Evolutionary conservation across 257 asterid species (phyloP).

Genomic region (Capsicum pubescens): DNA sequence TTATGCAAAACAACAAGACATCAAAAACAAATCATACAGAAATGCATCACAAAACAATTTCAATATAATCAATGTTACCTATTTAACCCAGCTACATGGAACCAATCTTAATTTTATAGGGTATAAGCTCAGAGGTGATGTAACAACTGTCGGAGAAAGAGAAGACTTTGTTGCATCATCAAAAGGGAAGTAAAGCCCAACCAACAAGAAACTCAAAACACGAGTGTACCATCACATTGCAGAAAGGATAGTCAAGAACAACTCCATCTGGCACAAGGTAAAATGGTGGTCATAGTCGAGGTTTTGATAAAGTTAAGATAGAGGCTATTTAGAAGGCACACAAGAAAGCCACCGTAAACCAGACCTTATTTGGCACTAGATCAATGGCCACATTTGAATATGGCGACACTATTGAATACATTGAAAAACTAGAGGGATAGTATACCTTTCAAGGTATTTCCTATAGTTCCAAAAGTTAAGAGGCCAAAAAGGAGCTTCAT

Average conservation of each 20-base stretch:
- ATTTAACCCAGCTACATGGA: neutral
- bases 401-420: neutral
- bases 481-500: neutral
- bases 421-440: constrained; percentile 6
- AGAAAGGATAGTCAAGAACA: constrained; percentile 11
- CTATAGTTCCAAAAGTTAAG: constrained; percentile 15
- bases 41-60: neutral
- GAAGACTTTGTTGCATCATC: neutral
- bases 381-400: constrained; percentile 2
- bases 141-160: neutral
- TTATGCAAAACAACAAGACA: constrained; percentile 18
- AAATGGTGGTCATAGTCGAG: neutral
- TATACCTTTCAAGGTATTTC: constrained; percentile 1
- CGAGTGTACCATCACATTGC: constrained; percentile 9
- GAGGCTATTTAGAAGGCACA: neutral
- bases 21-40: neutral
- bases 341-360: constrained; percentile 8
- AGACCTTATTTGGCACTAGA: constrained; percentile 16
- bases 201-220: neutral
- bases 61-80: constrained; percentile 1
- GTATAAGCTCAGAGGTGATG: neutral
- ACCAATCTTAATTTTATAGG: constrained; percentile 10
- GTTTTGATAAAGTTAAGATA: constrained; percentile 3
- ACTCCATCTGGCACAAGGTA: neutral
- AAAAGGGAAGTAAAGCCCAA: constrained; percentile 15